These are phyloP conservation scores for Penicillium brevicompactum DNA, from an alignment of 2,329 filamentous ascomycete species.

Conservation along the genomic window DNA sequence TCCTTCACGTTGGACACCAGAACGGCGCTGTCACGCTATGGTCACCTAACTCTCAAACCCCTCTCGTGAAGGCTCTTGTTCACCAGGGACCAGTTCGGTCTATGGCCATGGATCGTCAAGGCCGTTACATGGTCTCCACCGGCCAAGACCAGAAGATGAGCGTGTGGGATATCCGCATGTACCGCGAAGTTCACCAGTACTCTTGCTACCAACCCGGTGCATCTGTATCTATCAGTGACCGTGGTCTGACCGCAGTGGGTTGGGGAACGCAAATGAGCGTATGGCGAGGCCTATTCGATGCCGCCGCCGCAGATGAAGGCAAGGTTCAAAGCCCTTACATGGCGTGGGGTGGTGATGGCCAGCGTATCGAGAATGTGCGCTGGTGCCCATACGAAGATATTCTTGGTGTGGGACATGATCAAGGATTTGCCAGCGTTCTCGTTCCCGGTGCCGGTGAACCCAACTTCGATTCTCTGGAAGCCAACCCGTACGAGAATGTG, in stretches of 20 bases:
- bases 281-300: conserved; percentile 88
- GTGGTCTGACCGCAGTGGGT: conserved; percentile 81
- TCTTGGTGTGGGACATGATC: conserved; percentile 79
- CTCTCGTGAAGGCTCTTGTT: conserved; percentile 86
- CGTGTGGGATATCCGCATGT: conserved; percentile 95
- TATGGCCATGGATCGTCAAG: conserved; percentile 82
- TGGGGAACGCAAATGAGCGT: conserved; percentile 88
- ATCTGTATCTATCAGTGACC: conserved; percentile 84
- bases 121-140: conserved; percentile 91
- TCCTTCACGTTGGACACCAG: conserved; percentile 89
- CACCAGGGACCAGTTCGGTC: conserved; percentile 87
- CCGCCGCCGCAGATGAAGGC: conserved; percentile 68
- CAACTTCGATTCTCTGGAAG: conserved; percentile 91
- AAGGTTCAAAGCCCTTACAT: conserved; percentile 90
- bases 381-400: conserved; percentile 98
- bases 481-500: conserved; percentile 90
- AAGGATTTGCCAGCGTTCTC: conserved; percentile 86
- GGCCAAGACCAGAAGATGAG: conserved; percentile 89
- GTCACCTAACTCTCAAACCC: conserved; percentile 87
- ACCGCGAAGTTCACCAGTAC: conserved; percentile 89
- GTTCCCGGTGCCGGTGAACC: conserved; percentile 94
- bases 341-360: conserved; percentile 85
- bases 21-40: conserved; percentile 94
- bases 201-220: conserved; percentile 80
- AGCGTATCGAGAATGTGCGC: conserved; percentile 74